Base-by-base conservation (phyloP, 768 basidiomycete genomes). In the Psilocybe cyanescens region DNA sequence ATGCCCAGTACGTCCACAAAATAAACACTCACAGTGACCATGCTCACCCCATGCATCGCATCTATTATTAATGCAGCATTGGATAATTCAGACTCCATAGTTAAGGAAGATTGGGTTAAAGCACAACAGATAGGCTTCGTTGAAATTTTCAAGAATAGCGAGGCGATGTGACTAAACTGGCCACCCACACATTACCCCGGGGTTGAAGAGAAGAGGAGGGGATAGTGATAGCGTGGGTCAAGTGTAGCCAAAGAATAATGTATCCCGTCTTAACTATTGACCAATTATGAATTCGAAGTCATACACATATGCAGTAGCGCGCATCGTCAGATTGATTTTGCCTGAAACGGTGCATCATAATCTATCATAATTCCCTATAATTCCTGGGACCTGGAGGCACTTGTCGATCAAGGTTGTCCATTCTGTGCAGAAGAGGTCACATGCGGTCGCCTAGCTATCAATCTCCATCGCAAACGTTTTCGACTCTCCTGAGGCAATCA, bases 1-100 rank as follows among this genome's bases (percentile, higher is more conserved):
- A 8, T 46, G 3, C 16, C 31, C 14, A 14, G 17, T 16, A 12
- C 17, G 33, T 16, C 5, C 29, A 9, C n/a, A 33, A 19, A 45
- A 37, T 24, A 31, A 12, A 29, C 9, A 62, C 55, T 51, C 53
- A 61, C 61, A 8, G 61, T 53, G 14, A 62, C 61, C 19, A 62
- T 57, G 50, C 46, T 50, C 56, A 62, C 61, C 8, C 61, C 59
- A 55, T 47, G 48, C 28, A 55, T 28, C 4, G 51, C 59, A 47
- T 60, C 59, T 47, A 60, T 17, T n/a, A 59, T 44, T 12, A 44
- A n/a, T 14, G 59, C 52, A 33, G 8, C 16, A 3, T 28, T 28
- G 8, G 29, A 17, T 44, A 39, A 39, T 16, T 46, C 19, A 12
- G 41, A 45, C 30, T 19, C 55, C 55, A 56, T 56, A 11, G 14